These are phyloP conservation scores for Blastobotrys parvus DNA, from an alignment of 805 yeast species.

Conservation along the genomic window DNA sequence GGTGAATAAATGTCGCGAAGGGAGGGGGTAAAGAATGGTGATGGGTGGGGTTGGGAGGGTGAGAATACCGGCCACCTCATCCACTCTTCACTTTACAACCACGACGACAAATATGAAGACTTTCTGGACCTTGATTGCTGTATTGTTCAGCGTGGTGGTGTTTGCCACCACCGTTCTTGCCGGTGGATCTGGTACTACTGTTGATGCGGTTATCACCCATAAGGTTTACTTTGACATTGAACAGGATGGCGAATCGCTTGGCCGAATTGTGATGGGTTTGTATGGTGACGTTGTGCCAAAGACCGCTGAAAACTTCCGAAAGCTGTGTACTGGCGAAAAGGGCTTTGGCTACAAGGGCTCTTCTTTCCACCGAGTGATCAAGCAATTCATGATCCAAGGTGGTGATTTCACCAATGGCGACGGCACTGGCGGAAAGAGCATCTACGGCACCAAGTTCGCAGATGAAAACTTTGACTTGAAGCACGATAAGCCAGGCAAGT, in stretches of 20 bases:
- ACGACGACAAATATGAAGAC: slow-evolving; percentile 15
- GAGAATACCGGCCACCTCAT: neutral
- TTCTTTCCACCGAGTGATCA: slow-evolving; percentile 65
- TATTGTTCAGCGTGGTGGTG: slow-evolving; percentile 13
- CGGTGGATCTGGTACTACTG: slow-evolving; percentile 9
- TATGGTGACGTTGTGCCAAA: slow-evolving; percentile 82
- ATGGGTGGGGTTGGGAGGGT: neutral
- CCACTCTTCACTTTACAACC: neutral
- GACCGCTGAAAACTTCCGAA: slow-evolving; percentile 83
- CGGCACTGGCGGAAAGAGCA: slow-evolving; percentile 73
- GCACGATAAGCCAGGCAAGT: slow-evolving; percentile 53
- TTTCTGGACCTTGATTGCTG: slow-evolving; percentile 17
- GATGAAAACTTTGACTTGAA: slow-evolving; percentile 68
- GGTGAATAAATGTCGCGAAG: neutral
- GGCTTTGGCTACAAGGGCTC: slow-evolving; percentile 56
- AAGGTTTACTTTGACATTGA: slow-evolving; percentile 79
- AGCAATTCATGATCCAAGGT: slow-evolving; percentile 75
- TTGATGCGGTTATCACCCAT: slow-evolving; percentile 49
- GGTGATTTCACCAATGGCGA: slow-evolving; percentile 63
- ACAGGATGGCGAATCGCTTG: slow-evolving; percentile 69
- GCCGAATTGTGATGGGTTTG: slow-evolving; percentile 79
- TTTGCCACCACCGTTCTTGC: slow-evolving; percentile 15
- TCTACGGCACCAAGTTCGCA: slow-evolving; percentile 61
- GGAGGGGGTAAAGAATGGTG: neutral
- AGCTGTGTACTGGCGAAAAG: slow-evolving; percentile 68